These are phyloP conservation scores for Ceratocystis ficicola DNA, from an alignment of 2,329 filamentous ascomycete species.

Conservation along the genomic window DNA sequence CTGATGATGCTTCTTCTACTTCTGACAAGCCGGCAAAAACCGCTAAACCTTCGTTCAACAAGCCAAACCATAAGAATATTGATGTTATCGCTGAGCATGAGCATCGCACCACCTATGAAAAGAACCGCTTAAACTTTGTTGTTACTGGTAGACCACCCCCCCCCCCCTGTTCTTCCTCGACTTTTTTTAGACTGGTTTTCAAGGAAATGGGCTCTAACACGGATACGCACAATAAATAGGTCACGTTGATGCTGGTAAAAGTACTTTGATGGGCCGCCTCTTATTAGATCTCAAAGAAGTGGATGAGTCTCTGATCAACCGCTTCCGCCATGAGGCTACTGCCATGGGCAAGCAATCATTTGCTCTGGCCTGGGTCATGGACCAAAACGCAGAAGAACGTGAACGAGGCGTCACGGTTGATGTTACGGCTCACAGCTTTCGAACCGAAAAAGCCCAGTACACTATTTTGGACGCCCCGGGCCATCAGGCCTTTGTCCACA, in stretches of 20 bases:
- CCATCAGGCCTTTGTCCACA: conserved; percentile 91
- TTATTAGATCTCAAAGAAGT: conserved; percentile 80
- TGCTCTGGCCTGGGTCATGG: conserved; percentile 91
- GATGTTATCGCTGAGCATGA: conserved; percentile 73
- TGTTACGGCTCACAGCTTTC: conserved; percentile 88
- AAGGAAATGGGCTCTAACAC: conserved; percentile 5
- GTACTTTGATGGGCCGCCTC: conserved; percentile 91
- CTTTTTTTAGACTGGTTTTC: conserved; percentile 10
- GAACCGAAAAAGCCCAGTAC: conserved; percentile 74
- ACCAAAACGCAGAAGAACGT: conserved; percentile 81
- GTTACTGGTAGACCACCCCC: conserved; percentile 55
- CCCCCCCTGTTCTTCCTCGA: conserved; percentile 26
- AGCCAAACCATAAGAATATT: conserved; percentile 61
- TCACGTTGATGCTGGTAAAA: conserved; percentile 95
- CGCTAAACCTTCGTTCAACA: conserved; percentile 32
- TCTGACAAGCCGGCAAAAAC: background rate
- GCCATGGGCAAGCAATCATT: conserved; percentile 91
- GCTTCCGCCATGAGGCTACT: conserved; percentile 76
- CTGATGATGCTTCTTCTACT: background rate
- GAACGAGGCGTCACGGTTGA: conserved; percentile 89
- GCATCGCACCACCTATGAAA: conserved; percentile 49
- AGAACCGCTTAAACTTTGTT: conserved; percentile 79
- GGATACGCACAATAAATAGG: conserved; percentile 38
- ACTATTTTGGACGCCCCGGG: conserved; percentile 93
- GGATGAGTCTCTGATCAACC: conserved; percentile 77